Evolutionary conservation across 306 rosid genomes (phyloP).

Genomic region (Citrullus mucosospermus): DNA sequence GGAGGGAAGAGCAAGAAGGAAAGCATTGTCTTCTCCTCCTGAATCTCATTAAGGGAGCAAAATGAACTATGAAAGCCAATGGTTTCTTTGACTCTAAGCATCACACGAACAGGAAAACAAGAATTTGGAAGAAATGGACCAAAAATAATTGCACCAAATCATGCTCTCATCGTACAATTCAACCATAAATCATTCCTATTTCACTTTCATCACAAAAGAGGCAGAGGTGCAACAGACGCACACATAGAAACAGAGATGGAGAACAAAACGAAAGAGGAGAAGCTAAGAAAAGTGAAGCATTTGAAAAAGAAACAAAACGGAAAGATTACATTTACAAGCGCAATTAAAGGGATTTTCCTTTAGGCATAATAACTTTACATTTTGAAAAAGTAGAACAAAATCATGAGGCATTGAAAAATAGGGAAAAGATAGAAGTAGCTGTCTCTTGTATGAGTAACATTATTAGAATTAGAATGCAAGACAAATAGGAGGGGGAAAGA

Average conservation of each 20-base stretch:
- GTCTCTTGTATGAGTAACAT: slow-evolving; percentile 25
- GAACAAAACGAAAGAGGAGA: background rate
- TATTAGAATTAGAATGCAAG: slow-evolving; percentile 27
- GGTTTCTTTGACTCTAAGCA: slow-evolving; percentile 35
- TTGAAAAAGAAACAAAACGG: background rate
- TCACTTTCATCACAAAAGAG: slow-evolving; percentile 11
- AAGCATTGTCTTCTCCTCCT: slow-evolving; percentile 70
- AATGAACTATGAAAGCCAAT: slow-evolving; percentile 16
- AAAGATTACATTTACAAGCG: slow-evolving; percentile 10
- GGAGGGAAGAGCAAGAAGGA: slow-evolving; percentile 78
- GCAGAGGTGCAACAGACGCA: slow-evolving; percentile 13
- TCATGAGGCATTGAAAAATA: slow-evolving; percentile 18
- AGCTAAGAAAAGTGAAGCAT: slow-evolving; percentile 1
- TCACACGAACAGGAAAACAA: slow-evolving; percentile 12
- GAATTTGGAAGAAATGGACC: slow-evolving; percentile 7
- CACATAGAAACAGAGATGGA: slow-evolving; percentile 3
- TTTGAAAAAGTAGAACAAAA: slow-evolving; percentile 23
- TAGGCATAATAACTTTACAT: slow-evolving; percentile 16
- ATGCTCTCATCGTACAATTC: slow-evolving; percentile 38
- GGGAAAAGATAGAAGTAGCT: slow-evolving; percentile 20
- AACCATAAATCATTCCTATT: slow-evolving; percentile 33
- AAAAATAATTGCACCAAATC: slow-evolving; percentile 54
- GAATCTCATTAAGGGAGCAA: slow-evolving; percentile 59
- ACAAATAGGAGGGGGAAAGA: slow-evolving; percentile 15
- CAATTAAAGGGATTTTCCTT: slow-evolving; percentile 23